These are phyloP conservation scores for Xylaria longipes DNA, from an alignment of 495 filamentous ascomycete species.

Conservation along the genomic window DNA sequence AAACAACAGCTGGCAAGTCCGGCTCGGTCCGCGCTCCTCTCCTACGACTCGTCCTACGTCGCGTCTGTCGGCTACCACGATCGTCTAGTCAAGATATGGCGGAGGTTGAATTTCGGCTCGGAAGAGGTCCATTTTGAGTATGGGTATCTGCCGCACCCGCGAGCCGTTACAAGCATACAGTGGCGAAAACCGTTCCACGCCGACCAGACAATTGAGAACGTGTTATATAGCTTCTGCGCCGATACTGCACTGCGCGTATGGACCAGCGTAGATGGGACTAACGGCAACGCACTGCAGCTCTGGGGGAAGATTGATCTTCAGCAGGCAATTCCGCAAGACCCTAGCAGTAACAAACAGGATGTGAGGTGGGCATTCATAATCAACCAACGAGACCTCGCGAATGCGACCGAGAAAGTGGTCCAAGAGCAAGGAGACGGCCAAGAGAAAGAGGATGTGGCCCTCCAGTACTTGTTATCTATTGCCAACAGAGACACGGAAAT, in stretches of 20 bases:
- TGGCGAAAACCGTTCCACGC: conserved; percentile 80
- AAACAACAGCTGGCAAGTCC: conserved; percentile 72
- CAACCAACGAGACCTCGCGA: conserved; percentile 79
- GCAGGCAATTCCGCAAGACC: conserved; percentile 66
- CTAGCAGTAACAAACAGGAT: conserved; percentile 50
- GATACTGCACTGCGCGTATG: conserved; percentile 86
- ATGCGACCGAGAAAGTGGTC: conserved; percentile 77
- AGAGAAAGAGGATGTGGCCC: conserved; percentile 69
- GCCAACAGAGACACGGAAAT: conserved; percentile 87
- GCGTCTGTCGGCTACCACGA: conserved; percentile 84
- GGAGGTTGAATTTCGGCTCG: conserved; percentile 81
- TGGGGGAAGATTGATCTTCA: conserved; percentile 86
- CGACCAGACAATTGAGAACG: conserved; percentile 82
- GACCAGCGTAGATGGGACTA: conserved; percentile 77
- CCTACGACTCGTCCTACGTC: conserved; percentile 82
- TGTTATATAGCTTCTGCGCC: conserved; percentile 91
- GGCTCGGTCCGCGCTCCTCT: conserved; percentile 78
- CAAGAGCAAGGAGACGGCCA: conserved; percentile 60
- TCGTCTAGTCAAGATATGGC: conserved; percentile 90
- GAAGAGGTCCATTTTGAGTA: conserved; percentile 89
- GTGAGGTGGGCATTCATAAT: conserved; percentile 81
- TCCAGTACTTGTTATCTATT: conserved; percentile 86
- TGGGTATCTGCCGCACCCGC: conserved; percentile 85
- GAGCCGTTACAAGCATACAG: conserved; percentile 77
- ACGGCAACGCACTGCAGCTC: conserved; percentile 71